Conservation (phyloP, 306 rosid species). For the Hippophae rhamnoides region DNA sequence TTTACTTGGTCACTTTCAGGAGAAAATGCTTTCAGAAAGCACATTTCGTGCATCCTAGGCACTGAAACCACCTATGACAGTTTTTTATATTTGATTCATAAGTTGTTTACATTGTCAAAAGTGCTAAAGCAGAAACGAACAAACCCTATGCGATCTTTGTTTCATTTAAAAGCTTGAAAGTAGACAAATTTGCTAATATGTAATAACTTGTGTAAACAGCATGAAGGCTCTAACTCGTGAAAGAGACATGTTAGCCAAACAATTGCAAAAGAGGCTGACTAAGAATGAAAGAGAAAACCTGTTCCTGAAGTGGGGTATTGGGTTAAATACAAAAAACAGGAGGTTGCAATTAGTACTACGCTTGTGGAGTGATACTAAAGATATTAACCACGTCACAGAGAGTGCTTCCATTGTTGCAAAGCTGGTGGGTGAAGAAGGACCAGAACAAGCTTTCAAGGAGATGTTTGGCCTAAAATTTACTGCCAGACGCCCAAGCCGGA, state of each 20-base stretch:
- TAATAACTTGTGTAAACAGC: constrained; percentile 31
- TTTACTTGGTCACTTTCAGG: too few relatives aligned
- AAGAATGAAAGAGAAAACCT: constrained; percentile 51
- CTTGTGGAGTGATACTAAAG: constrained; percentile 53
- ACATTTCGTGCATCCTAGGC: too few relatives aligned
- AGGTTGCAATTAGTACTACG: constrained; percentile 54
- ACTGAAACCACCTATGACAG: too few relatives aligned
- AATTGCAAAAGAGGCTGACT: constrained; percentile 55
- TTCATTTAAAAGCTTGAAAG: too few relatives aligned
- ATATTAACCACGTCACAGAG: constrained; percentile 52
- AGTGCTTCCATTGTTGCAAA: constrained; percentile 78
- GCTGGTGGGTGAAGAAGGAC: constrained; percentile 64
- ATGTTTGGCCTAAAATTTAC: constrained; percentile 96
- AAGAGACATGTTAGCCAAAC: constrained; percentile 77
- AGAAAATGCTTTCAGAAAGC: too few relatives aligned
- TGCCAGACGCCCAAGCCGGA: constrained; percentile 45
- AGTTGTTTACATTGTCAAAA: too few relatives aligned
- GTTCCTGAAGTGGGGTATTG: constrained; percentile 63
- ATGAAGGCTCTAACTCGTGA: constrained; percentile 49
- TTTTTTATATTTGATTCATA: too few relatives aligned
- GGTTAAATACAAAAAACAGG: constrained; percentile 50
- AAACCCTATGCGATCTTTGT: too few relatives aligned
- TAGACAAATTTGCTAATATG: too few relatives aligned
- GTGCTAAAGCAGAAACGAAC: too few relatives aligned
- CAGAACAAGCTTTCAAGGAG: constrained; percentile 76